Percentiles rank a stretch among this genome's conserved stretches.
phyloP scores from a whole-genome alignment of 768 basidiomycete species.

The Boletus rex-veris region DNA sequence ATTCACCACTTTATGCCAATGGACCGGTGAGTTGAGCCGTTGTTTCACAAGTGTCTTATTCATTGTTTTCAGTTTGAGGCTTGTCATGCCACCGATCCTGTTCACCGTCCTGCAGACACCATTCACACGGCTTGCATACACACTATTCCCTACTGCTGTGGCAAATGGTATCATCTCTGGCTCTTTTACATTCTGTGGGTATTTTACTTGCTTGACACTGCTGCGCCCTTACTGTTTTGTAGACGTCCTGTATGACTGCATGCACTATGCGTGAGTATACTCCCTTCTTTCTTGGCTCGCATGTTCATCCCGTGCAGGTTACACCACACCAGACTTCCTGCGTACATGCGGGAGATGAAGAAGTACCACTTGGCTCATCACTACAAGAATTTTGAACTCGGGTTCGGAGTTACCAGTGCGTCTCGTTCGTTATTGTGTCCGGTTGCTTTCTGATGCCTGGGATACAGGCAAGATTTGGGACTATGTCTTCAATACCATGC shows the following conservation, averaged over 20 bases:
- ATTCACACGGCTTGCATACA: slow-evolving; percentile 81
- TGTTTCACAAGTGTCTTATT: not conserved
- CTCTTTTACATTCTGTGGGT: slow-evolving; percentile 66
- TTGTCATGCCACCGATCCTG: slow-evolving; percentile 94
- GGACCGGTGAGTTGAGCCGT: slow-evolving; percentile 61
- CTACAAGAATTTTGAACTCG: slow-evolving; percentile 97
- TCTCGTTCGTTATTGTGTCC: not conserved
- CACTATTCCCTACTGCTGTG: slow-evolving; percentile 74
- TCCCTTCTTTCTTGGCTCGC: not conserved
- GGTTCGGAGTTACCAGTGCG: slow-evolving; percentile 92
- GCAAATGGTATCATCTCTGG: slow-evolving; percentile 94
- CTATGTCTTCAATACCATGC: slow-evolving; percentile 79
- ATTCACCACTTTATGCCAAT: slow-evolving; percentile 98
- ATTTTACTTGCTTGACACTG: not conserved
- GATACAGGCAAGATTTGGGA: slow-evolving; percentile 88
- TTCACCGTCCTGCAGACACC: slow-evolving; percentile 78
- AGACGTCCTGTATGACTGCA: slow-evolving; percentile 85
- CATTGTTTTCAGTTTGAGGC: slow-evolving; percentile 56
- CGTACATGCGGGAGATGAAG: slow-evolving; percentile 90
- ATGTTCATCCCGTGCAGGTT: slow-evolving; percentile 40
- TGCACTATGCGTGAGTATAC: slow-evolving; percentile 83
- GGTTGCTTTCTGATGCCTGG: slow-evolving; percentile 1
- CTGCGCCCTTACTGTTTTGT: slow-evolving; percentile 1
- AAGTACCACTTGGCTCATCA: slow-evolving; percentile 97
- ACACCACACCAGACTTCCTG: slow-evolving; percentile 83